Conservation (phyloP, 129 eudicot species). For the Flaveria brownii region DNA sequence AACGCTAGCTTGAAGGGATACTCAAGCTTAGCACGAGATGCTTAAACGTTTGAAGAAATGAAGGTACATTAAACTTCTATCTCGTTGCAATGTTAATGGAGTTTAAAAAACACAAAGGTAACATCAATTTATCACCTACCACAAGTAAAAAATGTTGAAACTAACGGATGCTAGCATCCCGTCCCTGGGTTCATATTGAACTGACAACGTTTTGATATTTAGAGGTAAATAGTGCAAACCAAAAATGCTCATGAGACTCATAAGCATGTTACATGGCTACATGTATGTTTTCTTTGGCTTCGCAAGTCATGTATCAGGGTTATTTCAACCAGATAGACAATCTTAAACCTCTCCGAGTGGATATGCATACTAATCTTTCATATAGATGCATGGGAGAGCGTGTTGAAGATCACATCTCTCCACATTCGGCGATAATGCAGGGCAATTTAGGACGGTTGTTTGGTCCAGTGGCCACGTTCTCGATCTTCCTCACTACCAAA, state of each 20-base stretch:
- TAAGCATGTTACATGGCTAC: background rate
- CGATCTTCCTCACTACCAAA: slow-evolving; percentile 83
- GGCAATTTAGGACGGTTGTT: slow-evolving; percentile 85
- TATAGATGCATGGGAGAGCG: background rate
- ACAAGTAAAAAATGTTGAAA: background rate
- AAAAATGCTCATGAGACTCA: background rate
- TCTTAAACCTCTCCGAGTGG: background rate
- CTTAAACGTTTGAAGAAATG: too few species aligned
- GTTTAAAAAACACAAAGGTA: background rate
- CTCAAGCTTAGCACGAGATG: too few species aligned
- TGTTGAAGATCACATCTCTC: slow-evolving; percentile 64
- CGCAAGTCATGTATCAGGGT: background rate
- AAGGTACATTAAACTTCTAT: too few species aligned
- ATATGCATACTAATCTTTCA: background rate
- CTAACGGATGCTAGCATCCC: slow-evolving; percentile 1
- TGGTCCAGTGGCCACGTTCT: slow-evolving; percentile 85
- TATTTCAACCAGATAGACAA: background rate
- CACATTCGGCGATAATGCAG: slow-evolving; percentile 83
- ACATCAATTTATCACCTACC: background rate
- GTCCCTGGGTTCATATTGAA: background rate
- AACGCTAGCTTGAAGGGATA: too few species aligned
- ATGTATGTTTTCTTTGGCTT: slow-evolving; percentile 5
- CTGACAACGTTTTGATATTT: background rate
- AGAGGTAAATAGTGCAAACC: background rate
- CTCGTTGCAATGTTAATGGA: too few species aligned